phyloP scores from a whole-genome alignment of 495 filamentous ascomycete species.

The Aspergillus mulundensis region DNA sequence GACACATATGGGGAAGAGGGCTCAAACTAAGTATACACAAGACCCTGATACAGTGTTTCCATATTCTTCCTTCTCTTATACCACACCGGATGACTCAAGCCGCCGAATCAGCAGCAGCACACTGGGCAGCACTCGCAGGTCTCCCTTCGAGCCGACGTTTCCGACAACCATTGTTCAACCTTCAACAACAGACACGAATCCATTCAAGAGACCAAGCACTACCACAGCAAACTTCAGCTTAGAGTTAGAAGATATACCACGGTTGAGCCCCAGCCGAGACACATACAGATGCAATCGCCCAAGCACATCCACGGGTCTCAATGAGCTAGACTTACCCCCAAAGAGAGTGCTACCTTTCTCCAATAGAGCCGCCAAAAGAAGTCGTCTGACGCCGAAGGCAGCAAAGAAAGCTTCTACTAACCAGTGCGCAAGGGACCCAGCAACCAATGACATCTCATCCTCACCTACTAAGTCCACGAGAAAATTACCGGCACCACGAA shows the following conservation, averaged over 20 bases:
- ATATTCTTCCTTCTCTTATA: slow-evolving; percentile 10
- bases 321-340: slow-evolving; percentile 41
- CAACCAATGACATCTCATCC: background rate
- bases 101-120: background rate
- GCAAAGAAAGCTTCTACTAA: background rate
- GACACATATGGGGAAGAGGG: background rate
- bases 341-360: slow-evolving; percentile 42
- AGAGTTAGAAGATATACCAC: background rate
- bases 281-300: slow-evolving; percentile 7
- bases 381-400: background rate
- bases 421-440: background rate
- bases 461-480: background rate
- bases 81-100: background rate
- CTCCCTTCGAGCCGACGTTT: background rate
- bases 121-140: background rate
- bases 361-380: slow-evolving; percentile 23
- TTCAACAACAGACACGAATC: slow-evolving; percentile 1
- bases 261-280: background rate
- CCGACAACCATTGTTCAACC: background rate
- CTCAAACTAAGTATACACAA: background rate
- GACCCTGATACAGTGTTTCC: background rate
- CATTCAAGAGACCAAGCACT: background rate
- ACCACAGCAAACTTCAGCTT: background rate
- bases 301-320: slow-evolving; percentile 2
- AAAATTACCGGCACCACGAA: background rate